Evolutionary conservation across 2,329 filamentous ascomycete species (phyloP), one percentile per base, ranked within the genome.

Genomic region (Diaporthe aspalathi): DNA sequence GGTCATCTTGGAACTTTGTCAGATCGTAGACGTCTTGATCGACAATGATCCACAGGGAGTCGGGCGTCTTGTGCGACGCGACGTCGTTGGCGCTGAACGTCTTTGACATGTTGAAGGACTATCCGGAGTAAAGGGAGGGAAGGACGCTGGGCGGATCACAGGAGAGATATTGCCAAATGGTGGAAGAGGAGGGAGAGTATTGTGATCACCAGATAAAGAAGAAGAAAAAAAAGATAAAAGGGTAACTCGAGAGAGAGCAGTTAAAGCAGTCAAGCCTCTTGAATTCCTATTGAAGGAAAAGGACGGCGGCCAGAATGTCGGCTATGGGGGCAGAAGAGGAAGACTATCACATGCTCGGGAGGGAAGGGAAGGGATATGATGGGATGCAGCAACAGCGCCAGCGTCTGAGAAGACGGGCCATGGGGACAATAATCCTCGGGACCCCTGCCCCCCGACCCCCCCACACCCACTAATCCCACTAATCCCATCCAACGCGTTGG

Each of bases 1-100:
- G 93, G 75, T 95, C 92, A 73, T 95, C 91, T 81, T 94, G 92
- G 81, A 95, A 95, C 79, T 91, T 94, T 77, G 94, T 97, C 77
- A 98, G 81, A 80, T 99, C 95, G 83, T 97, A 98, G 76, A 98
- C 95, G 82, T 98, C 95, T 78, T 95, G 93, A 76, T 98, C 95
- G 76, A 98, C 91, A 75, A 97, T 90, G 79, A 98, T 93, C 90
- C 91, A 98, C 73, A 98, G 87, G 80, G 91, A 92, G 79, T 94
- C 90, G 56, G 91, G 83, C 85, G 95, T 97, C 87, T 94, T 97
- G 83, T 98, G 95, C 83, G 93, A 90, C 80, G 95, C 91, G 74
- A 99, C 95, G 81, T 98, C 95, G 85, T 89, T 89, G 75, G 91
- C 87, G 68, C 91, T 92, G 81, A 97, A 98, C 38, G 89, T 92